These are phyloP conservation scores for Colletotrichum neosansevieriae DNA, from an alignment of 2,329 filamentous ascomycete species.

Conservation along the genomic window DNA sequence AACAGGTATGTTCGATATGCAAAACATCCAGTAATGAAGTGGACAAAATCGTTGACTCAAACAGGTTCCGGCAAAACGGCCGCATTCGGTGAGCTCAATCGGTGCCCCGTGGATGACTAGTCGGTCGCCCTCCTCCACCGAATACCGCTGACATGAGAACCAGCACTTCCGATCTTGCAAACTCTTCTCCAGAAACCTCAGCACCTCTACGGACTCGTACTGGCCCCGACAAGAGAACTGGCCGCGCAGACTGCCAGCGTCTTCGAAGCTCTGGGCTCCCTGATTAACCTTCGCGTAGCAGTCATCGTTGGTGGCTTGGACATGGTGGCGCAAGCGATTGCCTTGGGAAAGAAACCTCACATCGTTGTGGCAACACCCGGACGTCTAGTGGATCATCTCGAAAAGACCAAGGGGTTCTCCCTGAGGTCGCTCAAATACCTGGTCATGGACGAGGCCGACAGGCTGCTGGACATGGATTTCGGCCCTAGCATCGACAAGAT, in stretches of 20 bases:
- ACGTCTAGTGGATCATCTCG: conserved; percentile 77
- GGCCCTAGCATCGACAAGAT: conserved; percentile 94
- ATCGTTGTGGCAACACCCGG: conserved; percentile 77
- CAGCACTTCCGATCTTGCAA: conserved; percentile 83
- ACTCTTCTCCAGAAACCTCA: conserved; percentile 89
- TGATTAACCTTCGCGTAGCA: conserved; percentile 88
- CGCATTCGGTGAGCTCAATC: conserved; percentile 71
- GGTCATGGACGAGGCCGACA: conserved; percentile 95
- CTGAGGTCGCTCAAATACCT: conserved; percentile 85
- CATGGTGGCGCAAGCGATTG: conserved; percentile 92
- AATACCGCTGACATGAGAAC: too few species aligned
- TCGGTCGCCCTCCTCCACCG: too few species aligned
- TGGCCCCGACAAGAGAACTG: conserved; percentile 93
- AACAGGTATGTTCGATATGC: conserved; percentile 59
- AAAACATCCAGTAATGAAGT: background rate
- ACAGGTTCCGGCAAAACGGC: conserved; percentile 92
- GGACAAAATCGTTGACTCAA: background rate
- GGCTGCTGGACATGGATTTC: conserved; percentile 93
- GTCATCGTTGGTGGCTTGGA: conserved; percentile 95
- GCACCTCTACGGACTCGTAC: conserved; percentile 85
- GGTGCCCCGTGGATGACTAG: too few species aligned
- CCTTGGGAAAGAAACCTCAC: conserved; percentile 95
- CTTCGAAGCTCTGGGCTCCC: conserved; percentile 87
- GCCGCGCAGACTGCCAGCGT: conserved; percentile 91
- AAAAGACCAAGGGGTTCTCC: conserved; percentile 97